These are phyloP conservation scores for Diplogelasinospora grovesii DNA, from an alignment of 495 filamentous ascomycete genomes.

Conservation along the genomic window DNA sequence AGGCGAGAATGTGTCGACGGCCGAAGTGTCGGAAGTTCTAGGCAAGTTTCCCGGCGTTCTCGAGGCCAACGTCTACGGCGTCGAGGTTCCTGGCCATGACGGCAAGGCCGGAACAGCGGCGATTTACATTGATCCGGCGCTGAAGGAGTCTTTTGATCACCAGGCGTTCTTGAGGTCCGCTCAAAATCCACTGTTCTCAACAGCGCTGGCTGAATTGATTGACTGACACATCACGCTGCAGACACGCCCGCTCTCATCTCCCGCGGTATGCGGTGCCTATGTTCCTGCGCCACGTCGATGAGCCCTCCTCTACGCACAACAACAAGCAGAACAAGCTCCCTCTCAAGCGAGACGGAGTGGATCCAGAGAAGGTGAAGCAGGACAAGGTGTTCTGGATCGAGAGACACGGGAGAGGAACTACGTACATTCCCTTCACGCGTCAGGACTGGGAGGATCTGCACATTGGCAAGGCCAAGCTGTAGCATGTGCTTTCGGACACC, in stretches of 20 bases:
- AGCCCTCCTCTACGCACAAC: slow-evolving; percentile 63
- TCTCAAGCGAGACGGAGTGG: slow-evolving; percentile 63
- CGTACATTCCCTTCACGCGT: slow-evolving; percentile 52
- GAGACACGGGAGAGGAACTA: slow-evolving; percentile 37
- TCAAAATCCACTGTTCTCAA: too few relatives aligned
- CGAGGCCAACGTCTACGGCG: slow-evolving; percentile 78
- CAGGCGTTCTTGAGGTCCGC: slow-evolving; percentile 41
- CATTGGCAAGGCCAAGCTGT: slow-evolving; percentile 45
- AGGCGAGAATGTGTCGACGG: slow-evolving; percentile 74
- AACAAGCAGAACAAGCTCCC: slow-evolving; percentile 80
- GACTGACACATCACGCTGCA: slow-evolving; percentile 14
- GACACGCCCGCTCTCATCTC: slow-evolving; percentile 48
- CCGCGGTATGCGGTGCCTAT: slow-evolving; percentile 73
- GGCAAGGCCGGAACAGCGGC: slow-evolving; percentile 68
- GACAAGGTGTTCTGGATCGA: slow-evolving; percentile 52
- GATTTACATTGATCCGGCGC: slow-evolving; percentile 38
- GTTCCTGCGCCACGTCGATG: slow-evolving; percentile 59
- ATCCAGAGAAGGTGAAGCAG: slow-evolving; percentile 49
- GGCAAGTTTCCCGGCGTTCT: slow-evolving; percentile 58
- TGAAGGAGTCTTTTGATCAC: slow-evolving; percentile 44
- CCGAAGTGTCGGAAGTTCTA: slow-evolving; percentile 65
- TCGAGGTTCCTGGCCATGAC: slow-evolving; percentile 62
- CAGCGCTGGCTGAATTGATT: background rate
- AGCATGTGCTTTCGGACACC: too few relatives aligned
- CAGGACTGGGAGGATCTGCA: slow-evolving; percentile 53